Evolutionary conservation across 169 alveolate genomes (phyloP), one percentile per base, ranked within the genome.

Genomic region (Eimeria acervulina): DNA sequence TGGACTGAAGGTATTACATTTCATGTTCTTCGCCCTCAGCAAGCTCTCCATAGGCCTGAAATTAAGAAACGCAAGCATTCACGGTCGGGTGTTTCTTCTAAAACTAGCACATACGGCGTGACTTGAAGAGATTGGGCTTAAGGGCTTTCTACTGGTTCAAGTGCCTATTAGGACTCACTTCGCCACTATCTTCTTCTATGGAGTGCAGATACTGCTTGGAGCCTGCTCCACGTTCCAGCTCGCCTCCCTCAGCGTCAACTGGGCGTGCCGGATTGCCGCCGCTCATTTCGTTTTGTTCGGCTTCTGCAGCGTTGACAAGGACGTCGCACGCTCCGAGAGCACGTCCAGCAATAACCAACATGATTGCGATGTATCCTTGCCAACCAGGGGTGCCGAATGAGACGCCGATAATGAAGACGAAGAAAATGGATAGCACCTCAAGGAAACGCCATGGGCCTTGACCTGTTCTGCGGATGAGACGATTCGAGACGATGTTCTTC

Each of bases 361-460:
- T 15, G 21, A 97, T 96, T 51, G 97, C 96, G 31, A 97, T 88
- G 44, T 95, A 97, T 4, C 98, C 97, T 88, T 95, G 97, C 94
- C 97, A 95, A 19, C 98, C 97, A 51, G 98, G 98, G 83, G 96
- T 95, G 95, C 97, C 97, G 96, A 97, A 98, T 17, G 97, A 92
- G 72, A 97, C 90, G 85, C 99, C 99, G 83, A 98, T 98, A 80
- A 98, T 89, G 95, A 98, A 98, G 74, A 98, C 98, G 51, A 98
- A 96, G n/a, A 97, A 97, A 40, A 98, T 99, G 8, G 99, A 97
- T 72, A 98, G 59, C 52, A 98, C 97, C 96, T 98, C 99, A 38
- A 98, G 97, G 94, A 97, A 97, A 70, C 99, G 97, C 99, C 99
- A 98, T 83, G 99, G 99, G 68, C 98, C 99, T 93, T 98, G 99